Base-by-base conservation (phyloP, 805 yeast genomes). In the Clavispora carvajalis region DNA sequence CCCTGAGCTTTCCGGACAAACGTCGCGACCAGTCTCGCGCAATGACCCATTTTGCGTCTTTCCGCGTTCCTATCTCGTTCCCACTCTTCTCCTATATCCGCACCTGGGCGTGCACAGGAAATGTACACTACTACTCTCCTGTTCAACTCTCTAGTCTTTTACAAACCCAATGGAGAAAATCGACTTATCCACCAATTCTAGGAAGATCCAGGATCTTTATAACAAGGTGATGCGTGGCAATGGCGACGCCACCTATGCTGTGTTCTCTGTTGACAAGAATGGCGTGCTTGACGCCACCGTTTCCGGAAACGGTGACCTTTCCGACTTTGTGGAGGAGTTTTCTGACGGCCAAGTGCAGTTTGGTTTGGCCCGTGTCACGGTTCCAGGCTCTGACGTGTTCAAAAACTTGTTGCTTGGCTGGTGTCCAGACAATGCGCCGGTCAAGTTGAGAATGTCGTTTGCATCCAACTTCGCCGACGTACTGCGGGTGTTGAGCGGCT, bases 361-460 rank as follows among this genome's bases (percentile, higher is more conserved):
- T 55, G 99, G 98, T 30, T 73, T 93, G 43, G 85, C 87, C 30
- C 78, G 95, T 40, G 87, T 91, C 35, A 79, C 80, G 42, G 95
- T 91, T 41, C 91, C 91, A 41, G 95, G 93, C n/a, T 84, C 95
- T 4, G 93, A 85, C 52, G 90, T 93, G 25, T 76, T 78, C 55
- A 93, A 93, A 69, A 71, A 86, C 49, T 76, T 91, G 23, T 69
- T 93, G 36, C 72, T 93, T 28, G 98, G 97, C 38, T 91, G 96
- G 96, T 86, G 95, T 66, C 99, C 99, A 6, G 98, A 93, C 62
- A 86, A 91, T 41, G 90, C 95, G 17, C 95, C 97, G 38, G 48
- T 73, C 71, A 84, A 81, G 57, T 71, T 82, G 21, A 76, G 88
- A 53, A 75, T 86, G 34, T 80, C 89, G 1, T 85, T 81, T 63